Percentiles rank a stretch among this genome's conserved stretches.
phyloP scores from a whole-genome alignment of 2,329 filamentous ascomycete genomes.

The Cadophora sp. region DNA sequence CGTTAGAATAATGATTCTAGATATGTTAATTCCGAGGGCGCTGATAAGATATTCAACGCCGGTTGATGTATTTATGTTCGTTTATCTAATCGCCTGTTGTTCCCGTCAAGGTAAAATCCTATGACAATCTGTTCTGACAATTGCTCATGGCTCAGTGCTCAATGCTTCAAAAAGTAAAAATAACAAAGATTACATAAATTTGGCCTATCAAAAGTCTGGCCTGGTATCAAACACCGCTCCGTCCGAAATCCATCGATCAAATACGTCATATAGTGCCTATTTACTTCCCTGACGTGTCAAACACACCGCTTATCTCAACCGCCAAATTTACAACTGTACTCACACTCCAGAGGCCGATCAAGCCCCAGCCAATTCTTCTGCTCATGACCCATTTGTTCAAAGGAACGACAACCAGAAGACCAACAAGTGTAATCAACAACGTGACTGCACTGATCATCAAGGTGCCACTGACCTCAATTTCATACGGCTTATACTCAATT shows the following conservation, averaged over 20 bases:
- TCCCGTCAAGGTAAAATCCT: not conserved
- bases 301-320: constrained; percentile 71
- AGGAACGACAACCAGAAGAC: constrained; percentile 81
- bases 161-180: not conserved
- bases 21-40: too few relatives aligned
- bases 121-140: not conserved
- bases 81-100: too few relatives aligned
- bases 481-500: constrained; percentile 76
- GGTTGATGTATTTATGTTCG: too few relatives aligned
- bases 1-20: too few relatives aligned
- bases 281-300: constrained; percentile 12
- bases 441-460: constrained; percentile 86
- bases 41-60: too few relatives aligned
- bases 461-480: constrained; percentile 83
- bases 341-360: constrained; percentile 81
- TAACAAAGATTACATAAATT: not conserved
- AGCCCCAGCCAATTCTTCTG: constrained; percentile 77
- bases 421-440: constrained; percentile 78
- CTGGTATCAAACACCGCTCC: constrained; percentile 17
- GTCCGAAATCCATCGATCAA: not conserved
- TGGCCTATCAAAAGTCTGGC: not conserved
- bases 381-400: constrained; percentile 87
- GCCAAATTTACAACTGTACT: constrained; percentile 84
- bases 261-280: not conserved
- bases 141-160: not conserved